These are phyloP conservation scores for Ustilago shanxiensis DNA, from an alignment of 1,284 basidiomycete species.

Conservation along the genomic window DNA sequence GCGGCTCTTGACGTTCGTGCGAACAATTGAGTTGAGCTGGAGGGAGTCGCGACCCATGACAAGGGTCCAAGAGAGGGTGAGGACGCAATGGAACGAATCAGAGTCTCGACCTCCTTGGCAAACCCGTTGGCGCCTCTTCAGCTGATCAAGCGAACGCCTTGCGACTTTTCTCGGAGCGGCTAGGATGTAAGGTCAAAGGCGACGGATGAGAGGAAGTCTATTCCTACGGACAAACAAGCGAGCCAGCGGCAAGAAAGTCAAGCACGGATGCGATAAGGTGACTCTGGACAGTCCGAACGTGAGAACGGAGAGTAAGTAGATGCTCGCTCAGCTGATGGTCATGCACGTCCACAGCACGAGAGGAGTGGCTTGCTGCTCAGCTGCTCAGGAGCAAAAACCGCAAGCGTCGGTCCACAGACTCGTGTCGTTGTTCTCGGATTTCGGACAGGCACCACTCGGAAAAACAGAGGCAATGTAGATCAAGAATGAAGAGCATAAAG, in stretches of 20 bases:
- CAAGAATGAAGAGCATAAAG: not conserved
- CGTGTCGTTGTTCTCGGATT: slow-evolving; percentile 6
- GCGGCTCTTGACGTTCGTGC: not conserved
- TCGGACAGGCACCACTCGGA: slow-evolving; percentile 3
- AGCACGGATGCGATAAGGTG: slow-evolving; percentile 1
- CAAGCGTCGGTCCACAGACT: slow-evolving; percentile 13
- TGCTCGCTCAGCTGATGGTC: not conserved
- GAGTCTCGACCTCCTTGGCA: slow-evolving; percentile 9
- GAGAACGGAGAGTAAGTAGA: not conserved
- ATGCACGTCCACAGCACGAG: not conserved
- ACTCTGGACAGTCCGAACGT: not conserved
- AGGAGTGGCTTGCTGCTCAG: not conserved
- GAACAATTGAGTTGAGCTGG: not conserved
- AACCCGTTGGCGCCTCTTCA: not conserved
- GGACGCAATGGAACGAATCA: not conserved
- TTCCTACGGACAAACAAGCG: slow-evolving; percentile 1
- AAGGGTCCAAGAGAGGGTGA: not conserved
- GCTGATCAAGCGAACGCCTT: slow-evolving; percentile 1
- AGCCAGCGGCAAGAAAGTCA: not conserved
- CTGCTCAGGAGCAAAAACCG: not conserved
- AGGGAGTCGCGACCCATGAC: not conserved
- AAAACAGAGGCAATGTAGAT: slow-evolving; percentile 13
- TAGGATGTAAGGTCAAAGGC: not conserved
- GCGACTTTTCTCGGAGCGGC: not conserved
- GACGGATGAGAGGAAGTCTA: not conserved